These are phyloP conservation scores for Penicillium verrucosum DNA, from an alignment of 2,329 filamentous ascomycete species.

Conservation along the genomic window DNA sequence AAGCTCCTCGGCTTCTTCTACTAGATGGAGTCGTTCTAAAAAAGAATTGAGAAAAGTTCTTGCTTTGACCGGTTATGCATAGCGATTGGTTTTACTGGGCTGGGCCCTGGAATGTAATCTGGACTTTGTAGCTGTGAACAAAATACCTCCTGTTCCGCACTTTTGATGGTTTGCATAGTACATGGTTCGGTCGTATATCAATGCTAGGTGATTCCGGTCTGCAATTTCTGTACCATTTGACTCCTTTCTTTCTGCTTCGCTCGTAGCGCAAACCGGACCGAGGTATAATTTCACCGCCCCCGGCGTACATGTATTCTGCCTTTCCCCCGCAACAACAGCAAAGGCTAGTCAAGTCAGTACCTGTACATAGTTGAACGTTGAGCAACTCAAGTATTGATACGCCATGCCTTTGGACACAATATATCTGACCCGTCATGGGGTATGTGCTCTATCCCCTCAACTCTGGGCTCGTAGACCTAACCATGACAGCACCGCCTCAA, in stretches of 20 bases:
- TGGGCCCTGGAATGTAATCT: constrained; percentile 28
- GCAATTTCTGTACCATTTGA: not conserved
- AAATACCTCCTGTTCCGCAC: constrained; percentile 13
- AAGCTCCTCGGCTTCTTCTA: constrained; percentile 99
- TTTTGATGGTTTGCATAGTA: constrained; percentile 24
- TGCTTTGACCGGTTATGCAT: constrained; percentile 26
- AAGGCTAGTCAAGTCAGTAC: not conserved
- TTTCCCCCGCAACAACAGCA: constrained; percentile 16
- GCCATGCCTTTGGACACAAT: constrained; percentile 67
- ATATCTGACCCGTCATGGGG: constrained; percentile 71
- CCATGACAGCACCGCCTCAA: constrained; percentile 75
- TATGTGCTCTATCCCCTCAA: constrained; percentile 46
- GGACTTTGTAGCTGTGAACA: constrained; percentile 22
- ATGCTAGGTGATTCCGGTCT: constrained; percentile 24
- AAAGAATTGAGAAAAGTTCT: constrained; percentile 29
- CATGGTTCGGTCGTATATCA: constrained; percentile 20
- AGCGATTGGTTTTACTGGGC: constrained; percentile 17
- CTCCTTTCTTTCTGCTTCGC: not conserved
- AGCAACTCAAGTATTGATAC: not conserved
- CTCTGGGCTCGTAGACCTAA: not conserved
- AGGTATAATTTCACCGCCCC: constrained; percentile 1
- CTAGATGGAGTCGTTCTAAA: constrained; percentile 52
- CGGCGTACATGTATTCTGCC: constrained; percentile 12
- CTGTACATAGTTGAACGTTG: not conserved
- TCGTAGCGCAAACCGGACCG: not conserved